Evolutionary conservation across 1,284 basidiomycete genomes (phyloP), one percentile per base, ranked within the genome.

Genomic region (Microbotryum lychnidis-dioicae): DNA sequence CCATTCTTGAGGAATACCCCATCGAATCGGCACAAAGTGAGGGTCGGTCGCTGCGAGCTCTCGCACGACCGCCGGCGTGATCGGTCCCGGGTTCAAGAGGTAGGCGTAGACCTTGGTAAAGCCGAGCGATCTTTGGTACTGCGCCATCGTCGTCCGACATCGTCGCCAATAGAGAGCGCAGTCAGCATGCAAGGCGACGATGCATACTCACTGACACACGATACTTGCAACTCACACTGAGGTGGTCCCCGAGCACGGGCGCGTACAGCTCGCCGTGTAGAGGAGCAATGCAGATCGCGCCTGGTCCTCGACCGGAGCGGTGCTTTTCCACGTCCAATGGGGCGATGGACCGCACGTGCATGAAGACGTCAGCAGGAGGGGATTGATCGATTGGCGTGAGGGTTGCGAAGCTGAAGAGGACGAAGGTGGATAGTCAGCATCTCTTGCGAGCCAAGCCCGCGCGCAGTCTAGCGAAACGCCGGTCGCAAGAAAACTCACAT

Each of bases 81-180:
- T 45, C 21, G 58, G 58, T 50, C 58, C 58, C 4, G 58, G 58
- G 48, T 60, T 53, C 52, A 60, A 47, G 33, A 60, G 47, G 47
- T 60, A 60, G 23, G 53, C 46, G 58, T 54, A 60, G 53, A 60
- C 50, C 27, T 54, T n/a, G 46, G 44, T 25, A 48, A 60, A 55
- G 20, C 58, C 58, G 47, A 60, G 58, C 8, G 45, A 52, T 37
- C 47, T 52, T 46, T 60, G 55, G 52, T 60, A 55, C 29, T 33
- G 44, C 37, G 16, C 33, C 20, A 23, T 18, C 52, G 52, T 14
- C 8, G 9, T 25, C 33, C 52, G 14, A 25, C 23, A 50, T 23
- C 48, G 8, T 23, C 23, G 27, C 29, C 48, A 20, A 31, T 31
- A 50, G 20, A 23, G 16, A 33, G 33, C 37, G 37, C 14, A 9